phyloP scores from a whole-genome alignment of 768 basidiomycete genomes.

The Cystofilobasidium capitatum region DNA sequence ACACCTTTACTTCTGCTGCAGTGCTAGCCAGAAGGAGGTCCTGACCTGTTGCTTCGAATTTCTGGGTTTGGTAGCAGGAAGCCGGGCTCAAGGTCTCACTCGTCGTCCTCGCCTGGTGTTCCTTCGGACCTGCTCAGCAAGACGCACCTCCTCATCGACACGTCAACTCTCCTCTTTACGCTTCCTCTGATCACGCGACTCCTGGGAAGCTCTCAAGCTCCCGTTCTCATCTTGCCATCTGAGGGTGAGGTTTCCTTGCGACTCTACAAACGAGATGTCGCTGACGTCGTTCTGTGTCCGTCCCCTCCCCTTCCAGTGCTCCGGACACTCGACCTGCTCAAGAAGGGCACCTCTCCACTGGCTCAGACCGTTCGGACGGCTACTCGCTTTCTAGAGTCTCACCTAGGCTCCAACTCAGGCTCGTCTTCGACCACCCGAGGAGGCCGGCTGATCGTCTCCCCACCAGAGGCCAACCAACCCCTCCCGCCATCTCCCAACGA shows the following conservation, averaged over 20 bases:
- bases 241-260: conserved; percentile 54
- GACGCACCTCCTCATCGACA: neutral
- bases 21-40: too few species aligned
- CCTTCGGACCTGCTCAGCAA: neutral
- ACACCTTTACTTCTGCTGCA: neutral
- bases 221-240: conserved; percentile 59
- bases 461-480: neutral
- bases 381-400: conserved; percentile 76
- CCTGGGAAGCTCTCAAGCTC: neutral
- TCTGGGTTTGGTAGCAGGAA: neutral
- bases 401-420: conserved; percentile 46
- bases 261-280: neutral
- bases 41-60: too few species aligned
- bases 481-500: neutral
- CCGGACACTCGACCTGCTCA: conserved; percentile 82
- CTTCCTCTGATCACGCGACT: neutral
- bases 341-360: conserved; percentile 71
- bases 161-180: neutral
- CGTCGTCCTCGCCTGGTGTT: neutral
- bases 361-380: conserved; percentile 77
- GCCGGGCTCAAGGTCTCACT: neutral
- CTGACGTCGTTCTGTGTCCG: neutral
- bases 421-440: neutral
- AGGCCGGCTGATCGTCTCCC: neutral
- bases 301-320: conserved; percentile 49